Percentiles rank a stretch among this genome's conserved stretches.
phyloP scores from a whole-genome alignment of 164 flowering plant genomes.

The Chloranthus sessilifolius region DNA sequence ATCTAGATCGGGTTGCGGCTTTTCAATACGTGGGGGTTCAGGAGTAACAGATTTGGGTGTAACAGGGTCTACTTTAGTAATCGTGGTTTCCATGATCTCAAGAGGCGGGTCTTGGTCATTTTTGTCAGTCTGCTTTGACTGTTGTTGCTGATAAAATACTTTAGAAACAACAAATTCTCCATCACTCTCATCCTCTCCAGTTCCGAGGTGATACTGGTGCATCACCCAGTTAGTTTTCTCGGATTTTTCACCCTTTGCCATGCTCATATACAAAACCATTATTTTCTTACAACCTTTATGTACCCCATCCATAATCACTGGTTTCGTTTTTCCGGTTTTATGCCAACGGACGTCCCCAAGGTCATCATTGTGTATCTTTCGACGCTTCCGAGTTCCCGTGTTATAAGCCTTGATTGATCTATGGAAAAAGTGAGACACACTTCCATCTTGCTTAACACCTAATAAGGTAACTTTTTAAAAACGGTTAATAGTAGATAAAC shows the following conservation, averaged over 20 bases:
- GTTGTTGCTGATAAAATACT: constrained; percentile 72
- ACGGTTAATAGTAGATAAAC: not conserved
- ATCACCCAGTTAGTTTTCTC: constrained; percentile 97
- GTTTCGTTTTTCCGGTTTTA: constrained; percentile 94
- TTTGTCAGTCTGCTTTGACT: constrained; percentile 50
- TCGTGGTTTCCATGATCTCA: constrained; percentile 19
- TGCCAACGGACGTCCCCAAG: constrained; percentile 93
- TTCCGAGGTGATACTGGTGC: constrained; percentile 97
- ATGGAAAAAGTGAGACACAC: constrained; percentile 78
- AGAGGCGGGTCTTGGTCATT: constrained; percentile 35
- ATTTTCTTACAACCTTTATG: constrained; percentile 91
- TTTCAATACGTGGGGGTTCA: constrained; percentile 59
- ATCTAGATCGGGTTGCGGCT: constrained; percentile 20
- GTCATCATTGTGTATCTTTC: constrained; percentile 70
- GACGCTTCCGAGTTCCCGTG: constrained; percentile 87
- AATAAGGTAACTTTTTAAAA: not conserved
- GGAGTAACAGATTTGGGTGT: constrained; percentile 76
- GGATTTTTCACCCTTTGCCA: constrained; percentile 54
- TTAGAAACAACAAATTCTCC: constrained; percentile 85
- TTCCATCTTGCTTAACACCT: constrained; percentile 95
- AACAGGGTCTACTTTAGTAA: constrained; percentile 53
- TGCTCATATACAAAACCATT: constrained; percentile 78
- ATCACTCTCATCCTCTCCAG: constrained; percentile 79
- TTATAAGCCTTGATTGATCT: constrained; percentile 88
- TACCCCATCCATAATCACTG: constrained; percentile 66